These are phyloP conservation scores for Polyporus arcularius DNA, from an alignment of 768 basidiomycete species.

Conservation along the genomic window DNA sequence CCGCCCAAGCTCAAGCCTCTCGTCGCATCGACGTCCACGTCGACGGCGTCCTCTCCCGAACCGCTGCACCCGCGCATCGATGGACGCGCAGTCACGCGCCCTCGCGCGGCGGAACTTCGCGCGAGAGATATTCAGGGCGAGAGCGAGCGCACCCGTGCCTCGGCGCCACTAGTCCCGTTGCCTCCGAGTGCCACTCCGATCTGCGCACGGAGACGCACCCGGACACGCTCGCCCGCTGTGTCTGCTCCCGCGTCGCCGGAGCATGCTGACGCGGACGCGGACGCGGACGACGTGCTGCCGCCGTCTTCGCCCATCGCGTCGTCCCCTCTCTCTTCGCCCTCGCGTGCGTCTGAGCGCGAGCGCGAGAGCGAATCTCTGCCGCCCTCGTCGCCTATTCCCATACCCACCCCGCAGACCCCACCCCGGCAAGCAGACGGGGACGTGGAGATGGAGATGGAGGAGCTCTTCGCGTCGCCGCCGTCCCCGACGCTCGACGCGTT, in stretches of 20 bases:
- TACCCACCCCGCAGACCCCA: constrained; percentile 4
- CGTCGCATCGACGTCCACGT: background rate
- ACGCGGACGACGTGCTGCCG: constrained; percentile 4
- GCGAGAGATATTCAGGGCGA: background rate
- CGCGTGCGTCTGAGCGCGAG: too few relatives aligned
- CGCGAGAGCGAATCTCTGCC: background rate
- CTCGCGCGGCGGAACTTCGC: constrained; percentile 4
- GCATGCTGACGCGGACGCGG: background rate
- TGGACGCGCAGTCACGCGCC: background rate
- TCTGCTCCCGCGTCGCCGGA: background rate
- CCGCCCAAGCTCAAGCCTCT: constrained; percentile 2
- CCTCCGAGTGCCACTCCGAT: constrained; percentile 3
- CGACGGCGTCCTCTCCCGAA: background rate
- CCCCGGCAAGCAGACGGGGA: background rate
- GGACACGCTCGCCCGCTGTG: background rate
- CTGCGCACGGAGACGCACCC: constrained; percentile 9
- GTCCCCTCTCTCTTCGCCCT: constrained; percentile 5
- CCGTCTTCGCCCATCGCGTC: constrained; percentile 10
- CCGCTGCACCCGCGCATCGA: background rate
- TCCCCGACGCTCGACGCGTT: constrained; percentile 14
- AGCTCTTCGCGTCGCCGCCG: constrained; percentile 10
- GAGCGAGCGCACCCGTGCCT: background rate
- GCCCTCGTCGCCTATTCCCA: constrained; percentile 9
- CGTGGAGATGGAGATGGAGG: background rate
- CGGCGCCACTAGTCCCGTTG: constrained; percentile 1